phyloP scores from a whole-genome alignment of 1,139 yeast genomes.

The Protomyces lactucae-debilis region DNA sequence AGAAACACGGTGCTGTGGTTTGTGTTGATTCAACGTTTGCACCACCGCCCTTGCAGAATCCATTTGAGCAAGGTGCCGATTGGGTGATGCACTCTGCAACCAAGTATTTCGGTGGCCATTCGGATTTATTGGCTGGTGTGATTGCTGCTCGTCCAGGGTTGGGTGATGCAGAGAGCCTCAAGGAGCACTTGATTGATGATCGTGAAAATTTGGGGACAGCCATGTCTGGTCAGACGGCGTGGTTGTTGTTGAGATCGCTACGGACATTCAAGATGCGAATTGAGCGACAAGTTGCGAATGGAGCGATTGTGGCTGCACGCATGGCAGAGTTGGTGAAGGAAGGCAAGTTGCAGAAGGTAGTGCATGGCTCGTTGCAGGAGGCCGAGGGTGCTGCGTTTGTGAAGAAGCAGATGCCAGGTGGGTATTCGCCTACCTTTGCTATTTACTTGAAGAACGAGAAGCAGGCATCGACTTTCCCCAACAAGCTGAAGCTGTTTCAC shows the following conservation, averaged over 20 bases:
- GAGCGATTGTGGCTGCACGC: constrained; percentile 49
- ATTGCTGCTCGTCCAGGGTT: constrained; percentile 53
- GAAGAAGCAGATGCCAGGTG: constrained; percentile 60
- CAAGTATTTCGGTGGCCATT: constrained; percentile 86
- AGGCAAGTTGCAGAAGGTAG: neutral
- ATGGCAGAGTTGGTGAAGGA: constrained; percentile 41
- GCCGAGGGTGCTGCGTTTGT: constrained; percentile 50
- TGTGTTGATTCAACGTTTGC: constrained; percentile 93
- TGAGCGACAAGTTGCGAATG: constrained; percentile 58
- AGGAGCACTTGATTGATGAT: constrained; percentile 51
- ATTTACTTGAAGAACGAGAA: constrained; percentile 51
- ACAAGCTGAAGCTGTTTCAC: constrained; percentile 64
- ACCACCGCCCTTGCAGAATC: constrained; percentile 73
- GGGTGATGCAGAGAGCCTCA: constrained; percentile 43
- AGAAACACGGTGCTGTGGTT: constrained; percentile 48
- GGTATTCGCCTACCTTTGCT: constrained; percentile 65
- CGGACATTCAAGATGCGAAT: constrained; percentile 74
- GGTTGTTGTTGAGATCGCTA: constrained; percentile 67
- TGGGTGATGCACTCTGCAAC: constrained; percentile 84
- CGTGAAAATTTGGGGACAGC: constrained; percentile 70
- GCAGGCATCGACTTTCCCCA: constrained; percentile 61
- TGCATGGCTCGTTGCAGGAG: constrained; percentile 8
- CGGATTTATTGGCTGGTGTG: constrained; percentile 85
- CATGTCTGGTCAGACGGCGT: constrained; percentile 71
- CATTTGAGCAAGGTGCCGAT: constrained; percentile 77